Percentiles rank a stretch among this genome's conserved stretches.
Evolutionary conservation across 805 yeast species (phyloP).

Genomic region (Barnettozyma californica): DNA sequence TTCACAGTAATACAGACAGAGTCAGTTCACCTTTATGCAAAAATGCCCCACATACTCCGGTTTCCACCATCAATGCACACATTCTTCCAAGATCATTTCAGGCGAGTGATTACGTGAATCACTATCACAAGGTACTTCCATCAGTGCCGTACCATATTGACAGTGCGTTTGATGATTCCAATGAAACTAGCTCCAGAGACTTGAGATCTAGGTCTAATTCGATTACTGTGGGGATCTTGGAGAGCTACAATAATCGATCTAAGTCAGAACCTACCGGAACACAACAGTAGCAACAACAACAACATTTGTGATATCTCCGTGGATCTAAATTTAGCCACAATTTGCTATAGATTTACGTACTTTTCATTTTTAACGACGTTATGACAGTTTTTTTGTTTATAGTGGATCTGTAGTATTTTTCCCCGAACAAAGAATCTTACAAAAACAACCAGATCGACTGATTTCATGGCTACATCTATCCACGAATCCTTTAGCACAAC

Average conservation of each 20-base stretch:
- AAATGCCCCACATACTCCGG: conserved; percentile 30
- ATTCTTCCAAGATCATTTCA: conserved; percentile 10
- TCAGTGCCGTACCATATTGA: conserved; percentile 1
- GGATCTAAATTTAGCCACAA: background rate
- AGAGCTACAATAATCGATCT: background rate
- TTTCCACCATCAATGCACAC: conserved; percentile 28
- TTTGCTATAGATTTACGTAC: background rate
- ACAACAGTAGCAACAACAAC: background rate
- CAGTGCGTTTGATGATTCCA: background rate
- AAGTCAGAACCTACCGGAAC: background rate
- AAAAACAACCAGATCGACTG: background rate
- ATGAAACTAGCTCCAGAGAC: background rate
- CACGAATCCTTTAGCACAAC: too few species aligned
- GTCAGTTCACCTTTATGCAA: conserved; percentile 31
- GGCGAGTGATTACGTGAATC: conserved; percentile 29
- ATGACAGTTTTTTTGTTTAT: background rate
- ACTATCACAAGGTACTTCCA: conserved; percentile 38
- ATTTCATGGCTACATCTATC: too few species aligned
- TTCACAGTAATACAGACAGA: conserved; percentile 11
- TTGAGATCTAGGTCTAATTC: conserved; percentile 20
- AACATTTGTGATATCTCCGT: background rate
- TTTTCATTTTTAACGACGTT: background rate
- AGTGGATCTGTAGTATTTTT: background rate
- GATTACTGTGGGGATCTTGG: conserved; percentile 21
- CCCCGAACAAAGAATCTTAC: background rate